A percentile compares a stretch with the other conserved stretches of the same genome.
Evolutionary conservation across 2,329 filamentous ascomycete genomes (phyloP).

Genomic region (Pyricularia grisea): DNA sequence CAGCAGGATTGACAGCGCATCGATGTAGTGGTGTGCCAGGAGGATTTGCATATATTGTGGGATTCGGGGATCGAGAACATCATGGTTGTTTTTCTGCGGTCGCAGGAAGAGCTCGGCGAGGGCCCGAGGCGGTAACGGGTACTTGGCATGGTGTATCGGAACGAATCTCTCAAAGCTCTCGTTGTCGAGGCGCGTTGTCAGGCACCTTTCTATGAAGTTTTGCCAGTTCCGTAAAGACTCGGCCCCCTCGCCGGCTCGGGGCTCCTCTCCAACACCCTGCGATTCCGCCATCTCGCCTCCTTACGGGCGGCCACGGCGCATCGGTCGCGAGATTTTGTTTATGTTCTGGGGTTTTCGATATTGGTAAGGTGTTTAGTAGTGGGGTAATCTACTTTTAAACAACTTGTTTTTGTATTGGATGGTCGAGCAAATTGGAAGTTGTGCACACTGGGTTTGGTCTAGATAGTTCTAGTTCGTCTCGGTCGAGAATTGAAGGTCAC

Average conservation of each 20-base stretch:
- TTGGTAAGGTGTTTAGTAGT: not conserved
- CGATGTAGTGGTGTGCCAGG: constrained; percentile 38
- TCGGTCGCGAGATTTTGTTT: not conserved
- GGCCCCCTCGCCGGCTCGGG: not conserved
- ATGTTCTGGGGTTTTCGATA: not conserved
- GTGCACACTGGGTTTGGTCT: too few relatives aligned
- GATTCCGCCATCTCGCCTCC: not conserved
- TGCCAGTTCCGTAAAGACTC: constrained; percentile 30
- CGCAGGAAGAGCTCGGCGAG: constrained; percentile 50
- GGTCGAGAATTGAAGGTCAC: not conserved
- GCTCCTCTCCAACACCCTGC: not conserved
- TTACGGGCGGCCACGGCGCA: not conserved
- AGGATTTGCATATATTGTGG: constrained; percentile 50
- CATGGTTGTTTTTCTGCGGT: constrained; percentile 35
- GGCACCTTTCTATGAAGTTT: constrained; percentile 39
- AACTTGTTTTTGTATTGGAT: not conserved
- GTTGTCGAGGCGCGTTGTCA: constrained; percentile 39
- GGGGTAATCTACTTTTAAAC: too few relatives aligned
- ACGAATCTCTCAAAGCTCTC: constrained; percentile 44
- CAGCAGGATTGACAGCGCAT: constrained; percentile 44
- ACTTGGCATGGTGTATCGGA: constrained; percentile 35
- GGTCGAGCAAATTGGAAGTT: not conserved
- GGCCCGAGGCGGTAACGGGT: constrained; percentile 39
- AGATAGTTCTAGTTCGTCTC: too few relatives aligned
- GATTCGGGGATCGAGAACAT: constrained; percentile 49